Evolutionary conservation across 2,329 filamentous ascomycete species (phyloP), one percentile per base, ranked within the genome.

Genomic region (Diaporthe destruens): DNA sequence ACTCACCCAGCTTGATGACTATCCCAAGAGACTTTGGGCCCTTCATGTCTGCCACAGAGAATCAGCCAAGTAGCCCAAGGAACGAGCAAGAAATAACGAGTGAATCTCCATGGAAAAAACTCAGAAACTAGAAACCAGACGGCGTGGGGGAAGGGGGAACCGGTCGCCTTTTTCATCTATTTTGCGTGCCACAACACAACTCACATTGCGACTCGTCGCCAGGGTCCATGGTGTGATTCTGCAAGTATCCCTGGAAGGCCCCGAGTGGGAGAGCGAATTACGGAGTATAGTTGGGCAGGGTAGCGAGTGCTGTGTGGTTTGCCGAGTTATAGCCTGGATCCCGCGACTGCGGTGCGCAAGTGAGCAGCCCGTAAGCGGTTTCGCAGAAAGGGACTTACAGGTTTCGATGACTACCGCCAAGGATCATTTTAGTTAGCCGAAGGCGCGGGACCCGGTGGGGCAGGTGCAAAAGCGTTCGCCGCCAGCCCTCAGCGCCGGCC

Each of bases 1-100:
- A 42, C 88, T 81, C 88, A 96, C 94, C 94, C 76, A 97, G 89
- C 85, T 97, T 97, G 79, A 97, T 96, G 78, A 97, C 94, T 75
- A 96, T 89, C 69, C 91, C 94, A 76, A 94, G 87, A 78, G 90
- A 87, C 80, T 90, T 92, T 69, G 84, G 82, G 54, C 83, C 85
- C 85, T 90, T 94, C 91, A 93, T 93, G 76, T 81, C 88, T 88
- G 83, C 54, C 36, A 42, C 34, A 39, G n/a, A 57, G n/a, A 44
- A 56, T 70, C 78, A 77, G 79, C 80, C 72, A 68, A 12, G 69
- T 32, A 63, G 25, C 51, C 69, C 61, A 74, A 66, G 36, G 75
- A 74, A 77, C 72, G 56, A 34, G 47, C n/a, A 14, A 51, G 29
- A 29, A 66, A 66, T 47, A 47, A 66, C 47, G 61, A 53, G 61